Evolutionary conservation across 192 early-diverging fungal genomes (phyloP), one percentile per base, ranked within the genome.

Genomic region (Coemansia umbellata): DNA sequence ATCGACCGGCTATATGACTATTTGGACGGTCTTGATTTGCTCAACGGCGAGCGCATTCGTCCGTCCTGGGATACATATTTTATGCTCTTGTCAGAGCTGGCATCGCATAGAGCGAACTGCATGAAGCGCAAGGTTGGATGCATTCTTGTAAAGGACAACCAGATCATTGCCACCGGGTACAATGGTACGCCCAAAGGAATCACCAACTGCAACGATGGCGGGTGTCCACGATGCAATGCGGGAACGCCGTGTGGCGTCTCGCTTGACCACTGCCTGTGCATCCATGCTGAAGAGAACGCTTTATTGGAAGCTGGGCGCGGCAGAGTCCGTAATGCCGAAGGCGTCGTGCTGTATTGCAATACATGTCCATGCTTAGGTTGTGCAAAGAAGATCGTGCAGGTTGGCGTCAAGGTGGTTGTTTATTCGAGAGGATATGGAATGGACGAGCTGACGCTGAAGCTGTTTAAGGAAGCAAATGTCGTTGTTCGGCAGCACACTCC

Each of bases 261-360:
- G 2, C 57, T 97, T 19, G 93, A 98, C 71, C 65, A 81, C 19
- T 99, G 97, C 58, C 66, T 98, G 40, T 99, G 97, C 64, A 83
- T 99, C 63, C 95, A 98, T 59, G 97, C 97, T 0, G 95, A 99
- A 58, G 97, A 99, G 74, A 99, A 99, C 64, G 94, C 95, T 24
- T 69, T 99, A 39, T 62, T 99, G 39, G 97, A 99, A 74, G 97
- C 92, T 4, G 97, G 97, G 14, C 74, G 93, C 32, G 91, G 90
- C n/a, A 66, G 93, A 18, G 86, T 94, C n/a, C 85, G 85, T 21
- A 82, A 84, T 19, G 59, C 57, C 1, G 61, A 50, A 2, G 64
- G 56, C 4, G 63, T 69, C 11, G 87, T 86, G 5, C 81, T 98
- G 14, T 99, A 99, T 67, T 98, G 95, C 72, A 99, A 94, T 62